Evolutionary conservation across 1,284 basidiomycete species (phyloP).

Genomic region (Pseudozyma flocculosa): DNA sequence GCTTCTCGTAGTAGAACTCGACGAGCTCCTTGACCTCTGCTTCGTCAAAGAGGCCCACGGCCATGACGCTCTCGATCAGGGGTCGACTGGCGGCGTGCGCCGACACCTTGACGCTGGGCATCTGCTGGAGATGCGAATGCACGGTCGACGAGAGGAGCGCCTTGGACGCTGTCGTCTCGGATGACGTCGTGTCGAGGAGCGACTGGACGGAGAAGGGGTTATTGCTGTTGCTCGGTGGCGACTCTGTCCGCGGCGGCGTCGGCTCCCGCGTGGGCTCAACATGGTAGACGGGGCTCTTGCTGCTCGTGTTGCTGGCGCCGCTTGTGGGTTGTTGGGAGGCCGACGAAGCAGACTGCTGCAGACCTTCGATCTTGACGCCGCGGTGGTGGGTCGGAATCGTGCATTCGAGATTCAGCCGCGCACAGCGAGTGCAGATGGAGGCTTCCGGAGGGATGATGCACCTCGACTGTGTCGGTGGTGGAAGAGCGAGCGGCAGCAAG

Average conservation of each 20-base stretch:
- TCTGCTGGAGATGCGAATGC: conserved; percentile 29
- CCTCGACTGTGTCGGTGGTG: conserved; percentile 12
- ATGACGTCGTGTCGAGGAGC: conserved; percentile 31
- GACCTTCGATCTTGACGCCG: conserved; percentile 25
- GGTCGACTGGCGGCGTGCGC: conserved; percentile 18
- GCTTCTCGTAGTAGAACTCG: conserved; percentile 30
- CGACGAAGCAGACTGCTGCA: too few species aligned
- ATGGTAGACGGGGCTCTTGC: too few species aligned
- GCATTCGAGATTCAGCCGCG: conserved; percentile 30
- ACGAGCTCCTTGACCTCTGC: conserved; percentile 30
- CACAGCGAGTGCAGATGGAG: conserved; percentile 26
- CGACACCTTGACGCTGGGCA: conserved; percentile 28
- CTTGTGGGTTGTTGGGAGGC: too few species aligned
- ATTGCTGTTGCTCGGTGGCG: conserved; percentile 1
- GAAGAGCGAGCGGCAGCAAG: neutral
- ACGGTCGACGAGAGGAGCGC: conserved; percentile 36
- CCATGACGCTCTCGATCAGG: conserved; percentile 35
- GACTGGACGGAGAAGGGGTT: conserved; percentile 38
- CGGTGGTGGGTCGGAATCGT: conserved; percentile 29
- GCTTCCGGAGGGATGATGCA: conserved; percentile 36
- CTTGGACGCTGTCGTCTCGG: conserved; percentile 25
- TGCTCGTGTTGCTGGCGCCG: too few species aligned
- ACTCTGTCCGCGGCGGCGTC: too few species aligned
- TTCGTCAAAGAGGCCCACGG: conserved; percentile 27
- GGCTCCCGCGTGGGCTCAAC: too few species aligned